These are phyloP conservation scores for Bathelium albidoporum DNA, from an alignment of 495 filamentous ascomycete genomes.

Conservation along the genomic window DNA sequence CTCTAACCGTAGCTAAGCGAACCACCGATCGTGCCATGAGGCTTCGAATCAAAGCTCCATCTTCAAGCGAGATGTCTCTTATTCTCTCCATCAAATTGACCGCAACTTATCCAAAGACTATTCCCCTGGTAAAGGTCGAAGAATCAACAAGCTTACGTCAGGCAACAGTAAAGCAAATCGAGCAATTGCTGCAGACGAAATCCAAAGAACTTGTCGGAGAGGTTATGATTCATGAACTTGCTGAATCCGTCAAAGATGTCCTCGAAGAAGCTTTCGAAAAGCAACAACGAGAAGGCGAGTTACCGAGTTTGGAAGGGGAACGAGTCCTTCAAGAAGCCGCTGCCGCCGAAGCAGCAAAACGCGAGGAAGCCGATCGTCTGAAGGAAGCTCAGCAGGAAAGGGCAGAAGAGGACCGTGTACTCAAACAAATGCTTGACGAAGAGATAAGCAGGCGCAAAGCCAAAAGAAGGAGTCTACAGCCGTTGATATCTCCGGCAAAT, in stretches of 20 bases:
- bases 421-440: slow-evolving; percentile 67
- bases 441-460: slow-evolving; percentile 54
- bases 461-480: slow-evolving; percentile 18
- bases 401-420: slow-evolving; percentile 61
- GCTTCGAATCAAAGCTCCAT: slow-evolving; percentile 60
- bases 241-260: slow-evolving; percentile 71
- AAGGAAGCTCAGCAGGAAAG: slow-evolving; percentile 41
- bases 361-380: slow-evolving; percentile 8
- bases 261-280: slow-evolving; percentile 77
- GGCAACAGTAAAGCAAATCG: slow-evolving; percentile 54
- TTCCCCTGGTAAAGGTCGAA: slow-evolving; percentile 63
- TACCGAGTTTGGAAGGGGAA: slow-evolving; percentile 86
- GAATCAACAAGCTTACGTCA: slow-evolving; percentile 51
- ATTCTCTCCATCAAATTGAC: slow-evolving; percentile 64
- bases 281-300: slow-evolving; percentile 50
- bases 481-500: background rate
- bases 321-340: slow-evolving; percentile 58
- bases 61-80: slow-evolving; percentile 54
- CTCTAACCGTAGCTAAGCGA: background rate
- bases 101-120: slow-evolving; percentile 85
- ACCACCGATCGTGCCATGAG: slow-evolving; percentile 68
- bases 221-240: slow-evolving; percentile 86
- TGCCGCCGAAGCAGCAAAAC: slow-evolving; percentile 36
- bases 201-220: slow-evolving; percentile 63
- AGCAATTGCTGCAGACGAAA: slow-evolving; percentile 56